Base-by-base conservation (phyloP, 2,329 filamentous ascomycete species). In the Exophiala sp. region DNA sequence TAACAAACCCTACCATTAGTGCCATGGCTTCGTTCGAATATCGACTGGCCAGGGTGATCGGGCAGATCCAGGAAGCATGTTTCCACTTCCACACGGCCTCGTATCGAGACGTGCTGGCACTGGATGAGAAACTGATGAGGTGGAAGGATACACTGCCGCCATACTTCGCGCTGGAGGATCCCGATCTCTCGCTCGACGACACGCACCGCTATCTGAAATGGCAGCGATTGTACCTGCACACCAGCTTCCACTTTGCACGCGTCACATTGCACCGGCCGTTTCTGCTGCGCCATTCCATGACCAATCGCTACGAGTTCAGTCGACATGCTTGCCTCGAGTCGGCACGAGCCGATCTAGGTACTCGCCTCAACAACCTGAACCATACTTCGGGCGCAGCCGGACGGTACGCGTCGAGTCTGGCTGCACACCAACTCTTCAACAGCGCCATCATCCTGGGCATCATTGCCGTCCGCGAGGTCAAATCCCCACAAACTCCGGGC, bases 381-480 rank as follows among this genome's bases (percentile, higher is more conserved):
- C 23, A 30, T 34, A 14, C n/a, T 21, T 21, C 41, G 23, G 27
- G 4, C 14, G 32, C 53, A 11, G 65, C 60, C 0, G 67, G 69
- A 23, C 60, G 68, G 1, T 54, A 68, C 34, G 66, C 64, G 41
- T 66, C 64, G 60, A 63, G 63, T 3, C 48, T 68, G 0, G 67
- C 65, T 1, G 63, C 67, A 24, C 68, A 68, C 27, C 66, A 70
- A 30, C 62, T 72, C 4, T 71, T 71, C 59, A 72, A 71, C 51
- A 70, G 68, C 49, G 70, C 69, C 1, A 51, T 72, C 22, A 67
- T 69, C 2, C 56, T 69, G 1, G 67, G 67, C 5, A 63, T 69
- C 30, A 63, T 69, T 41, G 64, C 62, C 2, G 63, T 69, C 16
- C 64, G 63, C 29, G 56, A 71, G 27, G 68, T 67, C 3, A 56